These are phyloP conservation scores for Aotearoamyces nothofagi DNA, from an alignment of 2,329 filamentous ascomycete species.

Conservation along the genomic window DNA sequence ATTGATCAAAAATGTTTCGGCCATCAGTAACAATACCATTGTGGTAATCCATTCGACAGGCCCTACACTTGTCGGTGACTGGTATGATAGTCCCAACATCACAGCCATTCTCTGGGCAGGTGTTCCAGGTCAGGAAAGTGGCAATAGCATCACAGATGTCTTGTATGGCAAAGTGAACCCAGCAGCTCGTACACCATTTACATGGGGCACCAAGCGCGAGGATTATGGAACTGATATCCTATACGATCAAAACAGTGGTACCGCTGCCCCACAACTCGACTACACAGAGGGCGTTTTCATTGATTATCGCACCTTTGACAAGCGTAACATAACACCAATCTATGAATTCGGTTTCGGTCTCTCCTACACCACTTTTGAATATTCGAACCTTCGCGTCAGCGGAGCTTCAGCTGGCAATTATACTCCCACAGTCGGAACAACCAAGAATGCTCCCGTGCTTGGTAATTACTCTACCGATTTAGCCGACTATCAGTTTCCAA, in stretches of 20 bases:
- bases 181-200: slow-evolving; percentile 64
- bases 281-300: slow-evolving; percentile 71
- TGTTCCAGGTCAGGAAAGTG: slow-evolving; percentile 70
- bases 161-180: slow-evolving; percentile 72
- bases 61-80: slow-evolving; percentile 61
- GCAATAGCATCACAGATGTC: slow-evolving; percentile 66
- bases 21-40: slow-evolving; percentile 73
- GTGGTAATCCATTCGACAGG: slow-evolving; percentile 81
- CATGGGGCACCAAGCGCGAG: slow-evolving; percentile 49
- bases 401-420: slow-evolving; percentile 10
- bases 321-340: slow-evolving; percentile 43
- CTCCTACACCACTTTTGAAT: slow-evolving; percentile 66
- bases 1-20: slow-evolving; percentile 67
- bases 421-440: slow-evolving; percentile 42
- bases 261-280: slow-evolving; percentile 50
- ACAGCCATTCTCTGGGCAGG: slow-evolving; percentile 76
- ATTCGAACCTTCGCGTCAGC: slow-evolving; percentile 44
- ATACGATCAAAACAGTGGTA: slow-evolving; percentile 49
- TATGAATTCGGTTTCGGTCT: slow-evolving; percentile 75
- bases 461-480: slow-evolving; percentile 46
- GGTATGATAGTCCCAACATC: slow-evolving; percentile 61
- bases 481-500: slow-evolving; percentile 54
- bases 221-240: slow-evolving; percentile 26
- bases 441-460: slow-evolving; percentile 45
- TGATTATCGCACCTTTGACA: slow-evolving; percentile 67